Evolutionary conservation across 306 rosid genomes (phyloP).

Genomic region (Bauhinia variegata): DNA sequence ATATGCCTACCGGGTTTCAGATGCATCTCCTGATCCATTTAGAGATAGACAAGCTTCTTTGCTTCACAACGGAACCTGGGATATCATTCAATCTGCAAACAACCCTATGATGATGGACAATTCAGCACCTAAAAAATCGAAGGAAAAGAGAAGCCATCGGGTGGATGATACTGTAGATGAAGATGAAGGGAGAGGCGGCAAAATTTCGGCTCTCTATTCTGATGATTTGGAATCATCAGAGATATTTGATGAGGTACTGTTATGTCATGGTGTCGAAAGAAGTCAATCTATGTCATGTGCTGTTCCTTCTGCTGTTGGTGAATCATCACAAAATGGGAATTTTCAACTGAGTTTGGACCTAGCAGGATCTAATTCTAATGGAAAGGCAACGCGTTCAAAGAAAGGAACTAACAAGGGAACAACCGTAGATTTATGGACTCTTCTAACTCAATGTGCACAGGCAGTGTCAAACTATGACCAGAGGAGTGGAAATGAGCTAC

Average conservation of each 20-base stretch:
- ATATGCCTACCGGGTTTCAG: constrained; percentile 8
- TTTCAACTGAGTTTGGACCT: constrained; percentile 18
- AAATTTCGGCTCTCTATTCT: constrained; percentile 46
- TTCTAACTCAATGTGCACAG: constrained; percentile 74
- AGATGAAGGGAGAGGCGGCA: constrained; percentile 50
- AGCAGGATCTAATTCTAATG: constrained; percentile 38
- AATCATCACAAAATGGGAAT: constrained; percentile 13
- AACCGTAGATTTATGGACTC: constrained; percentile 62
- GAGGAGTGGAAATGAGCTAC: constrained; percentile 56
- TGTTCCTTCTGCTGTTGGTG: neutral
- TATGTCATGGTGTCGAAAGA: constrained; percentile 28
- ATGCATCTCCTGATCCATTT: constrained; percentile 33
- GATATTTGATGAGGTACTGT: constrained; percentile 52
- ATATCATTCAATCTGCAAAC: constrained; percentile 20
- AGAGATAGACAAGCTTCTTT: constrained; percentile 26
- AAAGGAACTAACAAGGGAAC: constrained; percentile 48
- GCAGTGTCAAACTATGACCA: constrained; percentile 69
- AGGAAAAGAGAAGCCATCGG: constrained; percentile 47
- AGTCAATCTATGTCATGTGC: constrained; percentile 24
- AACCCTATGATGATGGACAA: neutral
- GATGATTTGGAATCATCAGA: constrained; percentile 43
- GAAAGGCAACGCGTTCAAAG: constrained; percentile 48
- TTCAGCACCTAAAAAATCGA: constrained; percentile 17
- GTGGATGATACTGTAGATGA: constrained; percentile 35
- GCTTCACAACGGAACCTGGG: constrained; percentile 19